A percentile compares a stretch with the other conserved stretches of the same genome.
These are phyloP conservation scores for Thecaphora frezii DNA, from an alignment of 1,284 basidiomycete species.

Conservation along the genomic window DNA sequence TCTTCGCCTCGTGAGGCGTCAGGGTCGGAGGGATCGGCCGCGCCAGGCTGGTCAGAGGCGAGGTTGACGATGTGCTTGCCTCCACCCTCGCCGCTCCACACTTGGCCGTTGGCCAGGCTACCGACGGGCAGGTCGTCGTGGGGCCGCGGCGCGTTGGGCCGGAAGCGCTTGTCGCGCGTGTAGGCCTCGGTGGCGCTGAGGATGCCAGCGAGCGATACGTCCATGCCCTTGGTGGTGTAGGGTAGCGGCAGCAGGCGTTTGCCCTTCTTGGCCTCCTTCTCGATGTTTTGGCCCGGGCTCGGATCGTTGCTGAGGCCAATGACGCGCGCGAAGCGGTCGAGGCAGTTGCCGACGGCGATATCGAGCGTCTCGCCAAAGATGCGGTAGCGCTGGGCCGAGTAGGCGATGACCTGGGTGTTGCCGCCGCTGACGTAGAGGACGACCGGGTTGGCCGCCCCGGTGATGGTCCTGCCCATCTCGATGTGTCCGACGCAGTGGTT, in stretches of 20 bases:
- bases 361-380: slow-evolving; percentile 99
- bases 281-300: slow-evolving; percentile 96
- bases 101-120: slow-evolving; percentile 47
- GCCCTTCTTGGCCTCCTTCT: slow-evolving; percentile 87
- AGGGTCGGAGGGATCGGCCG: background rate
- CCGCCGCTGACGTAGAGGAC: slow-evolving; percentile 98
- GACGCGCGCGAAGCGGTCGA: slow-evolving; percentile 95
- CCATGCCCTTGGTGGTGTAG: slow-evolving; percentile 99
- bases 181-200: slow-evolving; percentile 85
- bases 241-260: slow-evolving; percentile 76
- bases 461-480: slow-evolving; percentile 96
- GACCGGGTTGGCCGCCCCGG: slow-evolving; percentile 89
- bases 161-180: slow-evolving; percentile 61
- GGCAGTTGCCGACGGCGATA: slow-evolving; percentile 96
- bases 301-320: slow-evolving; percentile 95
- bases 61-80: slow-evolving; percentile 42
- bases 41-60: slow-evolving; percentile 1
- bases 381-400: slow-evolving; percentile 87
- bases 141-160: slow-evolving; percentile 8
- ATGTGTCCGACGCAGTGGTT: slow-evolving; percentile 99
- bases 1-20: background rate
- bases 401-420: slow-evolving; percentile 98
- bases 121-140: slow-evolving; percentile 27
- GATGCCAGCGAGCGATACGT: slow-evolving; percentile 90
- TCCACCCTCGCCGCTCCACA: slow-evolving; percentile 46